Conservation (phyloP, 495 filamentous ascomycete species). For the Parathielavia hyrcaniae region DNA sequence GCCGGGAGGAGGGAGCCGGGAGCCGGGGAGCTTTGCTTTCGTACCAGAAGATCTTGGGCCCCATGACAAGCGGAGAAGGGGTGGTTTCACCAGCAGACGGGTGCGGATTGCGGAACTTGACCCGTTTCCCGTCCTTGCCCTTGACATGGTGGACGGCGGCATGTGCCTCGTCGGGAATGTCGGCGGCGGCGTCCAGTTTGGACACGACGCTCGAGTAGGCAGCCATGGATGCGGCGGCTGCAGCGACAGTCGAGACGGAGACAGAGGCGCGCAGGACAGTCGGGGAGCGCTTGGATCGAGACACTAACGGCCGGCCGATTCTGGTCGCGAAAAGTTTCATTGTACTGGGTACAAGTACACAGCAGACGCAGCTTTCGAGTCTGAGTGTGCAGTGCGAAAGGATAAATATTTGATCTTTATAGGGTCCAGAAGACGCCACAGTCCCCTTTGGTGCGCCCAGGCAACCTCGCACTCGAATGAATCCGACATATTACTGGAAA, state of each 20-base stretch:
- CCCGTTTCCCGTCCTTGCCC: conserved; percentile 28
- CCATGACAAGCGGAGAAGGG: not conserved
- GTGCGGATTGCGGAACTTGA: conserved; percentile 35
- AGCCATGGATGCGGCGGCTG: conserved; percentile 17
- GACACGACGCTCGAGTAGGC: conserved; percentile 23
- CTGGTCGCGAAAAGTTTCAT: conserved; percentile 4
- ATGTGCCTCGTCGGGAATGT: conserved; percentile 27
- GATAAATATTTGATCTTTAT: too few relatives aligned
- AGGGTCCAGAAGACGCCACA: too few relatives aligned
- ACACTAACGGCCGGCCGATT: not conserved
- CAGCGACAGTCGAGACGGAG: conserved; percentile 13
- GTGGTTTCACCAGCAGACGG: conserved; percentile 25
- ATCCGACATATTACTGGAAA: too few relatives aligned
- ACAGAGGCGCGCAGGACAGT: conserved; percentile 13
- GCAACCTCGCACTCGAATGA: too few relatives aligned
- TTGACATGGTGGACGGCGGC: conserved; percentile 33
- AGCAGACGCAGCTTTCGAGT: not conserved
- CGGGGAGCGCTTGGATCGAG: not conserved
- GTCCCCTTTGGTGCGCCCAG: too few relatives aligned
- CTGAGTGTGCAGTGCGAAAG: too few relatives aligned
- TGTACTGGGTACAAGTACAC: too few relatives aligned
- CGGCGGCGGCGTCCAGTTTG: conserved; percentile 14
- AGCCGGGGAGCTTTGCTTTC: not conserved
- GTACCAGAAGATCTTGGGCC: conserved; percentile 18
- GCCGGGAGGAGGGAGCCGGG: not conserved